A percentile compares a stretch with the other conserved stretches of the same genome.
Conservation (phyloP, 169 alveolate genomes). For the Cryptosporidium ubiquitum region DNA sequence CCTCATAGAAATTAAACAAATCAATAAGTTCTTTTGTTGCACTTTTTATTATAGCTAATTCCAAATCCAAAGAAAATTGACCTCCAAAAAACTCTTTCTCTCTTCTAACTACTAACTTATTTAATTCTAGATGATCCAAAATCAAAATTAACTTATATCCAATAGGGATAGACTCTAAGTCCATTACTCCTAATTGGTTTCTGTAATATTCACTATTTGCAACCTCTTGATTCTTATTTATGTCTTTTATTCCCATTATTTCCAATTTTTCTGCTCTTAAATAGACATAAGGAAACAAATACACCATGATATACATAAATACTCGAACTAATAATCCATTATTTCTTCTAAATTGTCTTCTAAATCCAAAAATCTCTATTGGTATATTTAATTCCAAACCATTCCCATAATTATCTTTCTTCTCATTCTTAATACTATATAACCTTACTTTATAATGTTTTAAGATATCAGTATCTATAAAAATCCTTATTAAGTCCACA, state of each 20-base stretch:
- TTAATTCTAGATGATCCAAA: not conserved
- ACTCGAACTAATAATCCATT: not conserved
- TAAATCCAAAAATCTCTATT: constrained; percentile 14
- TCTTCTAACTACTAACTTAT: not conserved
- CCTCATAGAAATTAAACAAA: no score
- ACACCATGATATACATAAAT: not conserved
- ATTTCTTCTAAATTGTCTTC: not conserved
- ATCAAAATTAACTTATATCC: constrained; percentile 8
- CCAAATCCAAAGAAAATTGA: no score
- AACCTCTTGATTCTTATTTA: no score
- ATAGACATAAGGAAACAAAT: constrained; percentile 27
- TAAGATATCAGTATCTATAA: not conserved
- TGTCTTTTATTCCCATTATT: no score
- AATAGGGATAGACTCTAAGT: not conserved
- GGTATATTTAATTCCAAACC: not conserved
- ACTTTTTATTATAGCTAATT: no score
- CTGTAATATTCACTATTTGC: no score
- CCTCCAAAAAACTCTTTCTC: not conserved
- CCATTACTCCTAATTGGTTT: not conserved
- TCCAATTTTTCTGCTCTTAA: not conserved
- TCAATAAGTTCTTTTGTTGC: not conserved
- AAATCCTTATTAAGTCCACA: not conserved
- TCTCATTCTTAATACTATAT: not conserved
- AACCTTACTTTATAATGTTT: not conserved
- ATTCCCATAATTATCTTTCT: not conserved